Percentiles rank a stretch among this genome's conserved stretches.
phyloP scores from a whole-genome alignment of 768 basidiomycete genomes.

The Suillus ampliporus region DNA sequence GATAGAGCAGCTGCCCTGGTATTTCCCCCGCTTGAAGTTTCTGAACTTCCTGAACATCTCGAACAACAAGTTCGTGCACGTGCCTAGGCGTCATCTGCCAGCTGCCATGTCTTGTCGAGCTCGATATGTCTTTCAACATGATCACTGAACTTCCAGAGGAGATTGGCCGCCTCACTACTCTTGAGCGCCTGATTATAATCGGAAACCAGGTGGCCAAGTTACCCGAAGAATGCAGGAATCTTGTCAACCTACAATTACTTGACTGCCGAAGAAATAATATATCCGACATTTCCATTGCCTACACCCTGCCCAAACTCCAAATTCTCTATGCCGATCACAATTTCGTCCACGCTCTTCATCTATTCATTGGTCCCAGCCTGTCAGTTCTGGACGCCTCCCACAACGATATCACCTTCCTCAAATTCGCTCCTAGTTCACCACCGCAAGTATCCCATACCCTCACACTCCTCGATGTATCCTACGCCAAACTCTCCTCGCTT shows the following conservation, averaged over 20 bases:
- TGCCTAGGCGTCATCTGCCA: slow-evolving; percentile 80
- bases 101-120: slow-evolving; percentile 74
- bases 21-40: slow-evolving; percentile 74
- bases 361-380: slow-evolving; percentile 72
- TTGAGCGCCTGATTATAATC: slow-evolving; percentile 81
- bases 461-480: slow-evolving; percentile 82
- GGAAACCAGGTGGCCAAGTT: slow-evolving; percentile 82
- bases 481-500: slow-evolving; percentile 85
- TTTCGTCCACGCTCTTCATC: slow-evolving; percentile 76
- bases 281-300: slow-evolving; percentile 71
- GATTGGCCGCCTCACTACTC: slow-evolving; percentile 68
- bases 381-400: slow-evolving; percentile 73
- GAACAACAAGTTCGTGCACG: slow-evolving; percentile 86
- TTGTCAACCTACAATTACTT: slow-evolving; percentile 68
- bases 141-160: slow-evolving; percentile 82
- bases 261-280: slow-evolving; percentile 90
- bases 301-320: slow-evolving; percentile 71
- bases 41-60: slow-evolving; percentile 89
- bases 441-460: slow-evolving; percentile 58
- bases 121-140: slow-evolving; percentile 95
- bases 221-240: slow-evolving; percentile 60
- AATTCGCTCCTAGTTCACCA: slow-evolving; percentile 57
- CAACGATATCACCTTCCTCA: slow-evolving; percentile 88
- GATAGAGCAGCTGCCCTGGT: slow-evolving; percentile 83
- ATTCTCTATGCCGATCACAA: slow-evolving; percentile 84